Evolutionary conservation across 202 grass and related monocot species (phyloP), one percentile per base, ranked within the genome.

Genomic region (Setaria viridis): DNA sequence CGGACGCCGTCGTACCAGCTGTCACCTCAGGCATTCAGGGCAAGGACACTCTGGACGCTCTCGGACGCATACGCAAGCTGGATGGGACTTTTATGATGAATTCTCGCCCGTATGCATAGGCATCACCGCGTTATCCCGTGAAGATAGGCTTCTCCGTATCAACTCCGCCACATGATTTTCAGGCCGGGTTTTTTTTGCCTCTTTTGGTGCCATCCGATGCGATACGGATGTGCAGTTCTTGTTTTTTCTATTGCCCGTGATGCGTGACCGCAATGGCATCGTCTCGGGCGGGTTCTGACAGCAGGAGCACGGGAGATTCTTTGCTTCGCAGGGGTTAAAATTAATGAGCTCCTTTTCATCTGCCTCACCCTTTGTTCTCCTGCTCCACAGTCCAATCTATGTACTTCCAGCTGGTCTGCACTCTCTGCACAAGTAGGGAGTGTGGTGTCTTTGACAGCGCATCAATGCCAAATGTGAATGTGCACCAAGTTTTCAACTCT

Each of bases 101-200:
- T 70, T 71, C 70, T 67, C 16, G 81, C 76, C 89, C 89, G 29
- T 87, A 91, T 91, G 81, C 25, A 80, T 90, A 62, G n/a, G 70
- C 85, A 84, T 91, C 89, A 87, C 25, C 5, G 47, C 81, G 85
- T 91, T 84, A 91, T 91, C 89, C 78, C 81, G 80, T 87, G 43
- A 80, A 84, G 89, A 87, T 84, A 91, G 85, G 9, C 80, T 41
- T 41, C 10, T 2, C 49, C 42, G 45, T 9, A 75, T 70, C 43
- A 62, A 10, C 76, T 16, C 4, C 51, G 17, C 76, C 89, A 87
- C 80, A 80, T 48, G 35, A 76, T 76, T 80, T 71, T 58, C 53
- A 32, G 25, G 80, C 64, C 74, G 0, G 32, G 84, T 76, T 37
- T 63, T 60, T 60, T 8, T n/a, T 3, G 39, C 41, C 32, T 8